phyloP scores from a whole-genome alignment of 2,329 filamentous ascomycete genomes.

The Stachybotrys echinatus region DNA sequence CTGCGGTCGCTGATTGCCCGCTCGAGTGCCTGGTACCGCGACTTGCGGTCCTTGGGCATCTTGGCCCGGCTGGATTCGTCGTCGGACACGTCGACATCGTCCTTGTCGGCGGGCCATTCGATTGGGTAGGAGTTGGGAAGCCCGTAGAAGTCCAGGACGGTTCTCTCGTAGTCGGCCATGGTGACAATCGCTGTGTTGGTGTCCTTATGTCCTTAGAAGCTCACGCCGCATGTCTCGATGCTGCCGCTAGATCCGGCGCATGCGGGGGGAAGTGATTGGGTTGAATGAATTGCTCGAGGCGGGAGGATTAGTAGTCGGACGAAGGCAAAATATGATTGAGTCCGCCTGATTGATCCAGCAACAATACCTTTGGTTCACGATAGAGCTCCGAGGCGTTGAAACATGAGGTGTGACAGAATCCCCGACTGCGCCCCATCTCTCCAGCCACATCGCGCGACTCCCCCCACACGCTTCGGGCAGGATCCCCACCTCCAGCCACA shows the following conservation, averaged over 20 bases:
- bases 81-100: slow-evolving; percentile 61
- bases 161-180: slow-evolving; percentile 69
- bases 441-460: neutral
- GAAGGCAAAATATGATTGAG: no score
- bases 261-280: no score
- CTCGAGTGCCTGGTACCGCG: slow-evolving; percentile 80
- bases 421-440: neutral
- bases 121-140: slow-evolving; percentile 71
- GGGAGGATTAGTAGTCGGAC: neutral
- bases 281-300: no score
- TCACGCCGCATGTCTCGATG: no score
- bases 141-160: slow-evolving; percentile 85
- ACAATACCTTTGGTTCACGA: no score
- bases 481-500: neutral
- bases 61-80: slow-evolving; percentile 44
- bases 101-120: slow-evolving; percentile 81
- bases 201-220: no score
- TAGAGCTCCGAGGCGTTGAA: neutral
- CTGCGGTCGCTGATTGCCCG: slow-evolving; percentile 65
- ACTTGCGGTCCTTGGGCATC: slow-evolving; percentile 58
- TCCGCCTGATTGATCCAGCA: no score
- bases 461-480: neutral
- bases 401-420: neutral
- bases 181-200: no score
- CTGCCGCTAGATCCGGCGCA: no score